These are phyloP conservation scores for Closterium sp. DNA, from an alignment of 139 green algal genomes.

Conservation along the genomic window DNA sequence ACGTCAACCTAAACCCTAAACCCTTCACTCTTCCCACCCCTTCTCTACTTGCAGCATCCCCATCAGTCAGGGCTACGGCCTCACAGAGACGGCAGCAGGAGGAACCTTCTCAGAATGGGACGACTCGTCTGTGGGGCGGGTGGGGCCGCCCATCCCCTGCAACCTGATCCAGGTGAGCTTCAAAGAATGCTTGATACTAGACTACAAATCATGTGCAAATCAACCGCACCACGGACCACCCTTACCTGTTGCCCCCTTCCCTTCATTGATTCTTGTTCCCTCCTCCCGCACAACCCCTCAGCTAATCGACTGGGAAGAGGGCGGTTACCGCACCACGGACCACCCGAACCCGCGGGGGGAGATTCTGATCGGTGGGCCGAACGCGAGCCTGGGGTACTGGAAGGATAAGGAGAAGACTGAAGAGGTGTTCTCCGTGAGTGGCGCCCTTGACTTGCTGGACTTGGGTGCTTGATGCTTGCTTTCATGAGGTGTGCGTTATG, in stretches of 20 bases:
- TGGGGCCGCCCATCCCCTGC: slow-evolving; percentile 63
- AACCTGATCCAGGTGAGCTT: slow-evolving; percentile 25
- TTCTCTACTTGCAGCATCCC: neutral
- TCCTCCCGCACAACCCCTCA: slow-evolving; percentile 7
- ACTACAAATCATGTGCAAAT: no score
- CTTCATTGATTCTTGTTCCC: neutral
- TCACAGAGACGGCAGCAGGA: slow-evolving; percentile 57
- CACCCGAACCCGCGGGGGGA: slow-evolving; percentile 48
- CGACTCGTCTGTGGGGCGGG: slow-evolving; percentile 73
- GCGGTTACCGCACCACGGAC: slow-evolving; percentile 58
- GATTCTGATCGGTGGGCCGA: slow-evolving; percentile 54
- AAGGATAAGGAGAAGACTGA: slow-evolving; percentile 51
- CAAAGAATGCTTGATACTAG: no score
- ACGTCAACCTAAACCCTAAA: no score
- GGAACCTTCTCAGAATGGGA: slow-evolving; percentile 43
- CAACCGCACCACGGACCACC: no score
- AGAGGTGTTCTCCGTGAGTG: slow-evolving; percentile 43
- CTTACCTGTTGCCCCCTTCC: neutral
- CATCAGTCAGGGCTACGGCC: slow-evolving; percentile 54
- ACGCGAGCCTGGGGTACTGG: slow-evolving; percentile 55
- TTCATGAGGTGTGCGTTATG: no score
- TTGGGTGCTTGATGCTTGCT: no score
- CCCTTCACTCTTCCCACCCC: neutral
- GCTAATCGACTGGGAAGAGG: slow-evolving; percentile 69
- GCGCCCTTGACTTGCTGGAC: neutral